These are phyloP conservation scores for Moringa oleifera DNA, from an alignment of 345 rosid species.

Conservation along the genomic window DNA sequence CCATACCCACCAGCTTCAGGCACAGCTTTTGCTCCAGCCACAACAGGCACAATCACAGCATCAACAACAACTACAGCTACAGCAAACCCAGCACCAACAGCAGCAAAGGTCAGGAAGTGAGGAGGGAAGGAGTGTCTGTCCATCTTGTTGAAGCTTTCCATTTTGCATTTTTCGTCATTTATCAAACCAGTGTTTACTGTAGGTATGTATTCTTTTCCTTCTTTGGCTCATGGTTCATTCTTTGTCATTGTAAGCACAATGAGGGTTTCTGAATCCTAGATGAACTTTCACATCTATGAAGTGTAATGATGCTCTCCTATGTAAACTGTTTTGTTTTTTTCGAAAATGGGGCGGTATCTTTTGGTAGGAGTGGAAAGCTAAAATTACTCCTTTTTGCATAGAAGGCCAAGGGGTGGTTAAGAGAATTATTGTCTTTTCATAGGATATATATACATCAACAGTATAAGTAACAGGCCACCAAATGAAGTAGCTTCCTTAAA, in stretches of 20 bases:
- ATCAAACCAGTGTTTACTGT: constrained; percentile 14
- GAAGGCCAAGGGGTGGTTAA: constrained; percentile 12
- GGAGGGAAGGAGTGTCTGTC: constrained; percentile 36
- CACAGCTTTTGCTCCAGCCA: constrained; percentile 41
- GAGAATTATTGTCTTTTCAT: constrained; percentile 37
- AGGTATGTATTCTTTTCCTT: constrained; percentile 21
- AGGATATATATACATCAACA: too few species aligned
- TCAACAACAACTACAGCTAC: constrained; percentile 18
- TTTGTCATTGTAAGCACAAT: constrained; percentile 4
- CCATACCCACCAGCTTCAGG: constrained; percentile 24
- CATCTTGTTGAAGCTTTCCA: constrained; percentile 31
- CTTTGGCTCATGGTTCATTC: not conserved
- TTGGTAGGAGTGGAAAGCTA: constrained; percentile 17
- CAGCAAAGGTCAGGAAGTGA: constrained; percentile 48
- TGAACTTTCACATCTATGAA: constrained; percentile 15
- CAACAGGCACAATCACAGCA: constrained; percentile 25
- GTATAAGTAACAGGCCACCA: too few species aligned
- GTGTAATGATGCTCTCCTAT: constrained; percentile 7
- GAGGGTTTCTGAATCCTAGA: constrained; percentile 5
- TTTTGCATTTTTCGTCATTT: constrained; percentile 8
- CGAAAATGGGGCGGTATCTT: constrained; percentile 18
- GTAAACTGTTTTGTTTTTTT: constrained; percentile 14
- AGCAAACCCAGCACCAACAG: constrained; percentile 33
- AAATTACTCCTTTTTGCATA: constrained; percentile 23
- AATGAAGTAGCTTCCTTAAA: too few species aligned